A percentile compares a stretch with the other conserved stretches of the same genome.
Evolutionary conservation across 768 basidiomycete genomes (phyloP).

Genomic region (Lactarius psammicola): DNA sequence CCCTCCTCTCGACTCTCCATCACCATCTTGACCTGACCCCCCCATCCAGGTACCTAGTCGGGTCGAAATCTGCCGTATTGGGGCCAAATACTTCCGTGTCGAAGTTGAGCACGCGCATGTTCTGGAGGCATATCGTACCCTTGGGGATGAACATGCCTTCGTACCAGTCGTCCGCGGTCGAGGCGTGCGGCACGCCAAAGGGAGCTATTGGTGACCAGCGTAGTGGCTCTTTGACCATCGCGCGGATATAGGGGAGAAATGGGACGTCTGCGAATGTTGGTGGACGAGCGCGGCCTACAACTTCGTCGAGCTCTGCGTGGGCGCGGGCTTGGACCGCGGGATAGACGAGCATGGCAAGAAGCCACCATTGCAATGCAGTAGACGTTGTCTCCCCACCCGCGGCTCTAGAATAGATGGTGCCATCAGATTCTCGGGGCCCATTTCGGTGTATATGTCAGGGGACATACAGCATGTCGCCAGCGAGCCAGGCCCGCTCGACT

Average conservation of each 20-base stretch:
- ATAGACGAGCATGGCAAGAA: constrained; percentile 42
- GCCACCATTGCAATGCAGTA: constrained; percentile 36
- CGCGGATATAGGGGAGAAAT: constrained; percentile 40
- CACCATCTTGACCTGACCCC: background rate
- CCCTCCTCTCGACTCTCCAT: constrained; percentile 33
- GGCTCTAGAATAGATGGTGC: background rate
- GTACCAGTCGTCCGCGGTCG: constrained; percentile 17
- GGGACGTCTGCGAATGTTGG: constrained; percentile 38
- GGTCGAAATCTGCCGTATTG: background rate
- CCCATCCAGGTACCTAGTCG: constrained; percentile 5
- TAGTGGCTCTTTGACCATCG: constrained; percentile 38
- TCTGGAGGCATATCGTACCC: constrained; percentile 10
- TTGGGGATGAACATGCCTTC: constrained; percentile 25
- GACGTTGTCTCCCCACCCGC: background rate
- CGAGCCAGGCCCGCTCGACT: constrained; percentile 24
- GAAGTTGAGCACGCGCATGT: constrained; percentile 7
- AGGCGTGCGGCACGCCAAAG: constrained; percentile 23
- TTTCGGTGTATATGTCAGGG: background rate
- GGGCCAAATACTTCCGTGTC: background rate
- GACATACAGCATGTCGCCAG: constrained; percentile 26
- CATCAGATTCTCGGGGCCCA: background rate
- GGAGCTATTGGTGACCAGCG: constrained; percentile 32
- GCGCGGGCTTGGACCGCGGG: constrained; percentile 40
- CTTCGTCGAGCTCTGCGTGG: constrained; percentile 43
- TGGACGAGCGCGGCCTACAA: constrained; percentile 38